Evolutionary conservation across 179 eudicot species (phyloP), one percentile per base, ranked within the genome.

Genomic region (Actinidia polygama): DNA sequence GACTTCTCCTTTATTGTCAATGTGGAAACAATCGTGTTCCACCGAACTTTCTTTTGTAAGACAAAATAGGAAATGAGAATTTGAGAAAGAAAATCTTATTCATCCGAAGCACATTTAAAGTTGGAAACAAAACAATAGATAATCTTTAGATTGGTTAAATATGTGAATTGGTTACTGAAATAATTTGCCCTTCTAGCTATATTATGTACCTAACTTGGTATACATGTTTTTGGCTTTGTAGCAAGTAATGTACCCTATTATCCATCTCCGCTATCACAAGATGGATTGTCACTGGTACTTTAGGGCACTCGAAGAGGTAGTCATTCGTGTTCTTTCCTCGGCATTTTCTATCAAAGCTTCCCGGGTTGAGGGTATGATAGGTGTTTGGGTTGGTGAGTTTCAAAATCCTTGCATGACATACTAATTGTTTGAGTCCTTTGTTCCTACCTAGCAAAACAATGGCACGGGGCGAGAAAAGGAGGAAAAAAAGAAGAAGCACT

Each of bases 281-380:
- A 94, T 88, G 97, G 99, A 97, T 94, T 96, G 94, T 50, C 98
- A 97, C 89, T 97, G 98, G 99, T 97, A 97, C 86, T 90, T 94
- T 67, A 90, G 97, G 88, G 87, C 92, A 75, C 97, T 95, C 64
- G 98, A 97, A 84, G 99, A 95, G 86, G 96, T 97, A 86, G 91
- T 94, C 67, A 94, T 94, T 83, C 98, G 93, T 68, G 94, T 76
- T 80, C 98, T 97, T 77, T 89, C 85, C 36, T 89, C 97, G 10
- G 81, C 92, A 15, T 94, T 95, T 87, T 83, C 90, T 73, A 88
- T 94, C 26, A 85, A 90, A 63, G 94, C 97, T 84, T 91, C 96
- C 11, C 89, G 94, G 71, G 53, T 88, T 47, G 91, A 91, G 75
- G 98, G 98, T 78, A 81, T 91, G 80, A 97, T 96, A 74, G 99